Evolutionary conservation across 257 asterid species (phyloP), one percentile per base, ranked within the genome.

Genomic region (Penstemon eatonii): DNA sequence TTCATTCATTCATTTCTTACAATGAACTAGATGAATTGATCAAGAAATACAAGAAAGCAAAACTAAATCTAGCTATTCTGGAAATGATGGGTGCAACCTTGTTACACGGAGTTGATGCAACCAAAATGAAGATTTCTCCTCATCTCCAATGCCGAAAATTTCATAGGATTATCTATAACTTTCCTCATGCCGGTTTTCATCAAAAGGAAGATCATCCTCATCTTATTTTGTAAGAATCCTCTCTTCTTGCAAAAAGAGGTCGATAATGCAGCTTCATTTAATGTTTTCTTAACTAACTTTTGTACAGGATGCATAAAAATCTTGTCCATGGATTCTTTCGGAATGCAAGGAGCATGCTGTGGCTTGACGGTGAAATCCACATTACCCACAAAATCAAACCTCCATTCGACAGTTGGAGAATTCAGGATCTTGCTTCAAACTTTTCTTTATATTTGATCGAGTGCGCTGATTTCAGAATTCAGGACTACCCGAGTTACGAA

Each of bases 131-230:
- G 75, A 47, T 0, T 60, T 64, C 42, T 73, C 51, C 78, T 18
- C 53, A 47, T 55, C 80, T 87, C 13, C 50, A 7, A 11, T 36
- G 56, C 69, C 52, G 53, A 57, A 87, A 79, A 47, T 89, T 89
- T 50, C 78, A 85, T 56, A 73, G 89, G 33, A 89, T 89, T 51
- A 73, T 89, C 39, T 89, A 57, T 44, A 89, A 89, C 76, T 89
- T 89, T 33, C 96, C 96, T 33, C 96, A 89, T 74, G 95, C 90
- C 47, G 95, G 96, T 58, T 89, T 87, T 65, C 36, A 13, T 38
- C 81, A 82, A 49, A 78, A 51, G 69, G 95, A 89, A 75, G 82
- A 66, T 18, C 37, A 42, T 25, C 49, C 41, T 8, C 10, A 0
- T 8, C 19, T 82, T 13, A 76, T 85, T 4, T 37, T 0, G 93